Evolutionary conservation across 257 asterid species (phyloP), one percentile per base, ranked within the genome.

Genomic region (Forsythia viridissima): DNA sequence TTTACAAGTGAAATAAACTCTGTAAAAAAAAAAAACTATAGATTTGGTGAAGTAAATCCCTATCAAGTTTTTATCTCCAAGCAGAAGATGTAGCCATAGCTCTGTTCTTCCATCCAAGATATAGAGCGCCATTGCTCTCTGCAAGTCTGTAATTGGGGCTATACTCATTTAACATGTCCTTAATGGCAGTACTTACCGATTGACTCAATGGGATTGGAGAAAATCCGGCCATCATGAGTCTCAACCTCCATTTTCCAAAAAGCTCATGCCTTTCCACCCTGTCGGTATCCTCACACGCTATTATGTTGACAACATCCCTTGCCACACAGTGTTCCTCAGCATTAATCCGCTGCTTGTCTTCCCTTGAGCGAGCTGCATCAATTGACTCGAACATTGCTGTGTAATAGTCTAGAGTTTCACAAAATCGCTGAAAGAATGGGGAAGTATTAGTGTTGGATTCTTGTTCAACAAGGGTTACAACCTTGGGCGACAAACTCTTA

Each of bases 321-420:
- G 98, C 98, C 43, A 94, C 89, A 3, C 97, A 94, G 55, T 94
- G 90, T 82, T 90, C 92, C 88, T 94, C 98, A 0, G 97, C 95
- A 0, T 87, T 90, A 8, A 91, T 91, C 77, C 97, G 79, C 76
- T 87, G 86, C 72, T 83, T 86, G 34, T 92, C 97, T 11, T 91
- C 95, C 88, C 97, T 87, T 1, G 94, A 79, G 2, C 90, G 88
- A 24, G 86, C 92, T 4, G 89, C 91, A 68, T 91, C 97, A 13
- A 91, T 92, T 2, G 98, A 94, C 88, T 94, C 97, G 2, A 94
- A 92, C 98, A 94, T 94, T 3, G 98, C 97, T 13, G 91, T 78
- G 44, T 94, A 94, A 82, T 91, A 94, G 30, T 91, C 97, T 2
- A 94, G 75, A 1, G 97, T 91, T 76, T 94, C 98, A 36, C 89